Evolutionary conservation across 148 eudicot species (phyloP).

Genomic region (Cornus controversa): DNA sequence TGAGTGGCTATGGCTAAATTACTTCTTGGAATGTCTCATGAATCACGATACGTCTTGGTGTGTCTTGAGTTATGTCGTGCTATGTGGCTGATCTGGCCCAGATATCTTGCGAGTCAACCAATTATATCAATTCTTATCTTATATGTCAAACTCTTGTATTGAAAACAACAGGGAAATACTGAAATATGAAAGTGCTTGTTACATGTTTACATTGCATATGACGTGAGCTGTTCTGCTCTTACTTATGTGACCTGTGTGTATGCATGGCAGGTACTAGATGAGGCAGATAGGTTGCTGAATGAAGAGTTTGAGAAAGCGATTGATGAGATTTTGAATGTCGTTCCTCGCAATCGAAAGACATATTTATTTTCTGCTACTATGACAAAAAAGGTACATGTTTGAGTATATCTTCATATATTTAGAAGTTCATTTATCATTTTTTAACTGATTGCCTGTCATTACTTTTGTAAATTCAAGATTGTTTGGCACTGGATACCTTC

Average conservation of each 20-base stretch:
- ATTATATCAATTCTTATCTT: too few species aligned
- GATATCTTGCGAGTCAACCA: too few species aligned
- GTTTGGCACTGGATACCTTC: background rate
- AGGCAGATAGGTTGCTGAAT: conserved; percentile 88
- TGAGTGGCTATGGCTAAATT: too few species aligned
- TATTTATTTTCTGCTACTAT: conserved; percentile 88
- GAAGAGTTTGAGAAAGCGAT: conserved; percentile 84
- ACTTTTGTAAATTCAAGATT: background rate
- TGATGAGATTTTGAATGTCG: conserved; percentile 64
- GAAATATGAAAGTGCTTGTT: background rate
- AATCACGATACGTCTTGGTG: too few species aligned
- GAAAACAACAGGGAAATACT: background rate
- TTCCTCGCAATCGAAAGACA: conserved; percentile 78
- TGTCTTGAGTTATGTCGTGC: too few species aligned
- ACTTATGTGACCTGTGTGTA: background rate
- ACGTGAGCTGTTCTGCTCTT: background rate
- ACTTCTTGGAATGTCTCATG: too few species aligned
- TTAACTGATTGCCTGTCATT: background rate
- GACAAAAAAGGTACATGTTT: conserved; percentile 70
- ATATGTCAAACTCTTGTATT: background rate
- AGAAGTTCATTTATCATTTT: background rate
- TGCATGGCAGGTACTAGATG: conserved; percentile 73
- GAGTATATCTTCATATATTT: background rate
- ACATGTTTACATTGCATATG: background rate
- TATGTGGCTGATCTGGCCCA: too few species aligned